Conservation (phyloP, 176 grass and related monocot genomes). For the Juncus effusus region DNA sequence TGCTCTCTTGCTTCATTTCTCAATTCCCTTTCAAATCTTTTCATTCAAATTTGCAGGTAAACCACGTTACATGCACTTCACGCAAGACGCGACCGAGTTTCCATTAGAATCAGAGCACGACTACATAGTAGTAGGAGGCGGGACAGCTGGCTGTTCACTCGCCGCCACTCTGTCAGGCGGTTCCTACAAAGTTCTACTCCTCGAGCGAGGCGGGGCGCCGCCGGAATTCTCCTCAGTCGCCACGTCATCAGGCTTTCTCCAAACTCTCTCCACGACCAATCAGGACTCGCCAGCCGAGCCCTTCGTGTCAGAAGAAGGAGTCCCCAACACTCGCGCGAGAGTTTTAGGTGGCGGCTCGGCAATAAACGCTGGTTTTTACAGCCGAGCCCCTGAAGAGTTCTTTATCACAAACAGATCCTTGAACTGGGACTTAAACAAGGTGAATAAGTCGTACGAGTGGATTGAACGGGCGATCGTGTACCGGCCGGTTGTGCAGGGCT, state of each 20-base stretch:
- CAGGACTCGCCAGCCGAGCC: slow-evolving; percentile 38
- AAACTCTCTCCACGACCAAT: slow-evolving; percentile 55
- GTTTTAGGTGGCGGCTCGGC: slow-evolving; percentile 56
- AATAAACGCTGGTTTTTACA: slow-evolving; percentile 88
- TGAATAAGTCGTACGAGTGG: slow-evolving; percentile 78
- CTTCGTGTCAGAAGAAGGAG: slow-evolving; percentile 53
- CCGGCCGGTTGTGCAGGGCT: slow-evolving; percentile 48
- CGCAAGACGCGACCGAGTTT: slow-evolving; percentile 43
- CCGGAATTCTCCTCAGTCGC: slow-evolving; percentile 54
- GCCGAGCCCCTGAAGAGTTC: slow-evolving; percentile 52
- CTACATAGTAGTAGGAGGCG: slow-evolving; percentile 86
- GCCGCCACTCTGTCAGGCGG: slow-evolving; percentile 62
- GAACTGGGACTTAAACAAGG: slow-evolving; percentile 55
- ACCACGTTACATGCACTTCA: slow-evolving; percentile 48
- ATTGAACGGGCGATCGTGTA: slow-evolving; percentile 57
- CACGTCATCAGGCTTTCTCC: slow-evolving; percentile 47
- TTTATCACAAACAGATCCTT: slow-evolving; percentile 32
- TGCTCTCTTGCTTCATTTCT: not conserved
- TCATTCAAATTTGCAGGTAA: slow-evolving; percentile 3
- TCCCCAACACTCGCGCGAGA: slow-evolving; percentile 53
- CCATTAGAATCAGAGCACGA: slow-evolving; percentile 58
- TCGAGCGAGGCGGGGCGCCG: slow-evolving; percentile 66
- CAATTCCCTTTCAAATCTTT: not conserved
- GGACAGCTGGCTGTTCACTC: slow-evolving; percentile 65
- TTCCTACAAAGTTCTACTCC: slow-evolving; percentile 42